These are phyloP conservation scores for Lecanicillium sp. DNA, from an alignment of 2,329 filamentous ascomycete species.

Conservation along the genomic window DNA sequence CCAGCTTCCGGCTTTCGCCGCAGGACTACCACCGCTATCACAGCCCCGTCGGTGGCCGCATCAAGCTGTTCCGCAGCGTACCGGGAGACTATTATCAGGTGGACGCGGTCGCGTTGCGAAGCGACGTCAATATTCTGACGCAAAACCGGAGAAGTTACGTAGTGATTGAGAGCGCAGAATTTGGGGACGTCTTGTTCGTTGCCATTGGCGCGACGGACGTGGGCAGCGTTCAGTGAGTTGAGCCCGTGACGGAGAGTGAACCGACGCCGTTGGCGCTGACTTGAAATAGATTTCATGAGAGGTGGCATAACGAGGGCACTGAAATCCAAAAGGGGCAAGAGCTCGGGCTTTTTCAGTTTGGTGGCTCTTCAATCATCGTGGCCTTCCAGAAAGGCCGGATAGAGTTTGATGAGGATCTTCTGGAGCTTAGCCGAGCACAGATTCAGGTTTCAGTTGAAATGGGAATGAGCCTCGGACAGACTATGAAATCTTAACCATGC, in stretches of 20 bases:
- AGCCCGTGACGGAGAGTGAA: too few species aligned
- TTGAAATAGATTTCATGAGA: conserved; percentile 27
- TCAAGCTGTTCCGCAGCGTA: conserved; percentile 32
- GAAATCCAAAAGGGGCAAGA: conserved; percentile 34
- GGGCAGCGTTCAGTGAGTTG: conserved; percentile 33
- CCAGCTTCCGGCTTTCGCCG: conserved; percentile 35
- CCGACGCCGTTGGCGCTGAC: neutral
- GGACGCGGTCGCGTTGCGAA: conserved; percentile 28
- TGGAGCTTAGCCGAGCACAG: conserved; percentile 25
- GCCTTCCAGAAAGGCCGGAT: conserved; percentile 32
- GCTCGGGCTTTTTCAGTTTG: conserved; percentile 35
- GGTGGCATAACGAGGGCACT: conserved; percentile 24
- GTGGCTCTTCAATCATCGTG: conserved; percentile 35
- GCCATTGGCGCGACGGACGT: conserved; percentile 36
- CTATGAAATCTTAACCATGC: too few species aligned
- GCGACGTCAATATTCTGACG: conserved; percentile 31
- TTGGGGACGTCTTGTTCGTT: conserved; percentile 36
- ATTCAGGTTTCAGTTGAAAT: conserved; percentile 33
- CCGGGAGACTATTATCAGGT: conserved; percentile 39
- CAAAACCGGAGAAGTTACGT: conserved; percentile 32
- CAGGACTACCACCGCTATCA: conserved; percentile 43
- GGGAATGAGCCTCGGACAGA: conserved; percentile 29
- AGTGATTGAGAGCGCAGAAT: conserved; percentile 31
- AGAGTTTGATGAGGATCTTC: conserved; percentile 32
- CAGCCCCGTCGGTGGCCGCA: conserved; percentile 33